These are phyloP conservation scores for Tuber melanosporum DNA, from an alignment of 495 filamentous ascomycete species.

Conservation along the genomic window DNA sequence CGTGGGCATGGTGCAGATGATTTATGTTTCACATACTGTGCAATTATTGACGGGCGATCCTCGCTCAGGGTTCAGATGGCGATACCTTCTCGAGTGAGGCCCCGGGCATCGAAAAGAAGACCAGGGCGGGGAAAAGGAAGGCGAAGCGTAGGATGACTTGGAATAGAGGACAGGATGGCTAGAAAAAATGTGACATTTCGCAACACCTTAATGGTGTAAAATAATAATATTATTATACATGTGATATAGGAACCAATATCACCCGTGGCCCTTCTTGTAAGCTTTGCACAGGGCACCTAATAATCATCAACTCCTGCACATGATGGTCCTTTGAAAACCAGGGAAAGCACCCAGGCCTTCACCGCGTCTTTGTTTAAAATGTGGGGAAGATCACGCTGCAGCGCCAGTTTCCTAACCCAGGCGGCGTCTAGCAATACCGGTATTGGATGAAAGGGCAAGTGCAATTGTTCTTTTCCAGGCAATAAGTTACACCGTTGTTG, in stretches of 20 bases:
- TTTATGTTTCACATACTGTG: constrained; percentile 28
- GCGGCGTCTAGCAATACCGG: neutral
- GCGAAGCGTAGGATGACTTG: neutral
- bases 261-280: neutral
- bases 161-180: neutral
- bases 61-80: constrained; percentile 32
- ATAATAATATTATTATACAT: neutral
- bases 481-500: neutral
- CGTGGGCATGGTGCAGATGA: constrained; percentile 37
- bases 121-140: constrained; percentile 1
- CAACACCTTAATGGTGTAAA: neutral
- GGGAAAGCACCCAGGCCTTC: constrained; percentile 3
- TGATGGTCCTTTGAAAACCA: neutral
- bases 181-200: neutral
- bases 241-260: neutral
- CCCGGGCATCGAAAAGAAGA: neutral
- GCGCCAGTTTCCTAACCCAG: neutral
- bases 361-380: neutral
- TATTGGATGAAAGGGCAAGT: constrained; percentile 4
- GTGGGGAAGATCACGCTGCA: neutral
- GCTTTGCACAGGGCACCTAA: neutral
- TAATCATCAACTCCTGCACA: neutral
- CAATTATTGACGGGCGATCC: constrained; percentile 35
- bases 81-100: constrained; percentile 3
- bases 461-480: neutral